phyloP scores from a whole-genome alignment of 495 filamentous ascomycete genomes.

The Articulospora tetracladia region DNA sequence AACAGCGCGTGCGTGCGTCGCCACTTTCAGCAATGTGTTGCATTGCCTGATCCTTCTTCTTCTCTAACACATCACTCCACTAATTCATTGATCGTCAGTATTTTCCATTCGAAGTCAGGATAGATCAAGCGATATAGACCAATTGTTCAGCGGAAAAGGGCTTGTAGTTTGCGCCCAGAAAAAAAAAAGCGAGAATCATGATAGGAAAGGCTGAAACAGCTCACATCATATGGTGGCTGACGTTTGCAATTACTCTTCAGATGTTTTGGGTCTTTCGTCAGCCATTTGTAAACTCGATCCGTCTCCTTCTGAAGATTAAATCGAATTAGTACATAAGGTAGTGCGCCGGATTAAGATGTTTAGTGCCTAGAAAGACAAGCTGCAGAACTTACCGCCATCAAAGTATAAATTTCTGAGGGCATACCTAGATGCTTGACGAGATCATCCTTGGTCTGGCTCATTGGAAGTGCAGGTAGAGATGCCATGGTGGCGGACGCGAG shows the following conservation, averaged over 20 bases:
- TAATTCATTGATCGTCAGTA: not conserved
- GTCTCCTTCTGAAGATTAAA: conserved; percentile 22
- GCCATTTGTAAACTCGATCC: conserved; percentile 24
- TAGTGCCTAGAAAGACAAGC: not conserved
- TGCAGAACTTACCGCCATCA: conserved; percentile 27
- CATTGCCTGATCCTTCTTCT: conserved; percentile 27
- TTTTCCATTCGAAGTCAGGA: not conserved
- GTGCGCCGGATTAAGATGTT: not conserved
- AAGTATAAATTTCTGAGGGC: conserved; percentile 16
- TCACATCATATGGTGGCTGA: conserved; percentile 23
- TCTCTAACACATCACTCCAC: conserved; percentile 26
- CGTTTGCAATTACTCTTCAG: conserved; percentile 25
- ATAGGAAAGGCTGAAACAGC: too few species aligned
- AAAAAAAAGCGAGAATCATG: too few species aligned
- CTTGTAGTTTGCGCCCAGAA: too few species aligned
- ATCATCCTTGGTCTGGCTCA: conserved; percentile 28
- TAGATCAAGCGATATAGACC: not conserved
- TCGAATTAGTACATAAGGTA: not conserved
- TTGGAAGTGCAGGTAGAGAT: conserved; percentile 17
- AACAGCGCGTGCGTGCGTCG: conserved; percentile 10
- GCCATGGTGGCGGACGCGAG: conserved; percentile 5
- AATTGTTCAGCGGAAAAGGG: too few species aligned
- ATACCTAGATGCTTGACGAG: conserved; percentile 22
- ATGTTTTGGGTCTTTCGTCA: conserved; percentile 22
- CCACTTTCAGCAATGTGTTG: conserved; percentile 15